Evolutionary conservation across 2,329 filamentous ascomycete species (phyloP).

Genomic region (Teratosphaeria pseudoeucalypti): DNA sequence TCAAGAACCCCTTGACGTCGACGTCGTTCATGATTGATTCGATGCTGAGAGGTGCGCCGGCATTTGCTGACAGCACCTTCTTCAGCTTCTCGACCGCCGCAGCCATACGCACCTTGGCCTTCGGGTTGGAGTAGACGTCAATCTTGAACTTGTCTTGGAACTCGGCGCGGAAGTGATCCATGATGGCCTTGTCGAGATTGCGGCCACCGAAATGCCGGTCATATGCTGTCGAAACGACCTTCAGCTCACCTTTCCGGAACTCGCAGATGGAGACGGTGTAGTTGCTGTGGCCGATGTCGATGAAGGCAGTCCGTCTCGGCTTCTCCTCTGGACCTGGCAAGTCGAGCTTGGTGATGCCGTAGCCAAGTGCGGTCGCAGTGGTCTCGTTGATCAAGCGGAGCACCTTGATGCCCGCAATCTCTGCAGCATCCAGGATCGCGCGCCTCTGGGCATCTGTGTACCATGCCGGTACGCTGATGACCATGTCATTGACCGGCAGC

Average conservation of each 20-base stretch:
- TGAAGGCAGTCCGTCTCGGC: conserved; percentile 77
- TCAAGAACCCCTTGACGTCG: conserved; percentile 80
- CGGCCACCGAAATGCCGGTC: conserved; percentile 96
- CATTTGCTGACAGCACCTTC: conserved; percentile 95
- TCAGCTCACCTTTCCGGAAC: conserved; percentile 92
- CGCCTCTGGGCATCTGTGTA: conserved; percentile 93
- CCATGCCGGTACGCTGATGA: conserved; percentile 91
- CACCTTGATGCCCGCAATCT: conserved; percentile 86
- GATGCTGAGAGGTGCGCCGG: conserved; percentile 84
- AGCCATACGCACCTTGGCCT: conserved; percentile 77
- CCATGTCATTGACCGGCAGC: conserved; percentile 83
- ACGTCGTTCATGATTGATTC: conserved; percentile 98
- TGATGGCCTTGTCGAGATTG: conserved; percentile 89
- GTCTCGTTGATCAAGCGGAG: conserved; percentile 96
- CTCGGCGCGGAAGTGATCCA: conserved; percentile 89
- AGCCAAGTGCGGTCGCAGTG: conserved; percentile 88
- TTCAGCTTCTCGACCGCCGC: conserved; percentile 93
- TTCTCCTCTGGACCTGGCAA: conserved; percentile 81
- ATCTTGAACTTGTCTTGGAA: conserved; percentile 98
- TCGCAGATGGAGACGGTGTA: conserved; percentile 91
- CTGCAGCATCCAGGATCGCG: conserved; percentile 77
- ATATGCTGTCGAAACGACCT: conserved; percentile 83
- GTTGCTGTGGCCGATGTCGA: conserved; percentile 95
- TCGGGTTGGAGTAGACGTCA: conserved; percentile 81
- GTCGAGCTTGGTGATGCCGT: conserved; percentile 95